These are phyloP conservation scores for Linderniella brevidens DNA, from an alignment of 257 asterid genomes.

Conservation along the genomic window DNA sequence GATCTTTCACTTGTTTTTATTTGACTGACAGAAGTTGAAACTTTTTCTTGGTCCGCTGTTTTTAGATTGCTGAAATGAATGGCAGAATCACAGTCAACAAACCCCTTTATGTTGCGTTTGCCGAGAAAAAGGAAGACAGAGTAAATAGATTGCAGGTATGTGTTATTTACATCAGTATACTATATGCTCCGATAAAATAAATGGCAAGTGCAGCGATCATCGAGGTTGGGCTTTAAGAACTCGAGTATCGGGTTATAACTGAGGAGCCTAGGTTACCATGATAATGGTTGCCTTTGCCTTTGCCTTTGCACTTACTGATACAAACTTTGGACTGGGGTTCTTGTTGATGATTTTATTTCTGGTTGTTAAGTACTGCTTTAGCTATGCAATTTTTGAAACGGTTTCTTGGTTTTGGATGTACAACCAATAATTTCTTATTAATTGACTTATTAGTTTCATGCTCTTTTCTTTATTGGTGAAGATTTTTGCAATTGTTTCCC, in stretches of 20 bases:
- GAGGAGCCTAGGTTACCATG: too few species aligned
- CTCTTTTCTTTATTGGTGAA: not conserved
- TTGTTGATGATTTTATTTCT: too few species aligned
- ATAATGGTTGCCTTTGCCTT: too few species aligned
- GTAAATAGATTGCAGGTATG: constrained; percentile 34
- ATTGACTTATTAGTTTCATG: not conserved
- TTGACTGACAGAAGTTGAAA: too few species aligned
- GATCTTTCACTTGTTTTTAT: not conserved
- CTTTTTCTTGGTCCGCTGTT: not conserved
- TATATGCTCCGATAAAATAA: not conserved
- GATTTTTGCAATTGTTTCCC: not conserved
- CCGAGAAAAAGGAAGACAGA: constrained; percentile 47
- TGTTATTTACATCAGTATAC: not conserved
- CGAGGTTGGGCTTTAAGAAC: too few species aligned
- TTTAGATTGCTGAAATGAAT: constrained; percentile 39
- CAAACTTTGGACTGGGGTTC: too few species aligned
- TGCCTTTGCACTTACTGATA: too few species aligned
- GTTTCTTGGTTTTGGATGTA: too few species aligned
- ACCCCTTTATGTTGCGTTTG: constrained; percentile 48
- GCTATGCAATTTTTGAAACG: too few species aligned
- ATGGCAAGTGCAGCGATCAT: not conserved
- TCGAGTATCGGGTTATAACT: too few species aligned
- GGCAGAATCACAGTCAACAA: constrained; percentile 36
- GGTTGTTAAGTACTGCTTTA: too few species aligned
- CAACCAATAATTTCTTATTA: not conserved